Base-by-base conservation (phyloP, 1,139 yeast genomes). In the Cylindricascospora bacillispora region DNA sequence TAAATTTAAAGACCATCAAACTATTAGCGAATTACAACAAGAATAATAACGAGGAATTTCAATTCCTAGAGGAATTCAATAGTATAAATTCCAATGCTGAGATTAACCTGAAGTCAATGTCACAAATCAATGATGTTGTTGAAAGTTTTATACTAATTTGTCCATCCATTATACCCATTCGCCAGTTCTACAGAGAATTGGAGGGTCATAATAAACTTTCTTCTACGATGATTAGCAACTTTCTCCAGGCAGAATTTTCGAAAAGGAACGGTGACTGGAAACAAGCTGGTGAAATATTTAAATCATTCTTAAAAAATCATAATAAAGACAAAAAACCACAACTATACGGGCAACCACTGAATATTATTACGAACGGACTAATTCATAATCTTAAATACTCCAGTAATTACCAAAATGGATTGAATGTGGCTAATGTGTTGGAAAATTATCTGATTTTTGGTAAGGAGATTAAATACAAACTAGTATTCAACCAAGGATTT, bases 231-330 rank as follows among this genome's bases (percentile, higher is more conserved):
- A 6, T 21, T 12, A 20, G 40, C 3, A 19, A 29, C 11, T 45
- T 48, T 33, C 38, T 50, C 13, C 24, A 27, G 5, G 46, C 52
- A 3, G 52, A 47, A 26, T 47, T 48, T 15, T 9, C 15, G 7
- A 45, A 43, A 26, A 25, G 18, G 4, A 36, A 32, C 15, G 54
- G 52, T 2, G 34, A 39, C 13, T 30, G 37, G 24, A 28, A 33
- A 4, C 30, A 26, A 4, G 52, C 54, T 5, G 54, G 49, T 27
- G 32, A 31, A n/a, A 31, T 47, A 11, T 46, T 49, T 30, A 40
- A 40, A 20, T 38, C 39, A 3, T 46, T 35, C 23, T 24, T 41
- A 37, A 16, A 28, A 13, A 15, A 20, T 26, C 27, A 12, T 35
- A 33, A 13, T 26, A 38, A 12, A 28, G 32, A 21, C 33, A 14